phyloP scores from a whole-genome alignment of 371 early-diverging fungal genomes.

The Apophysomyces trapeziformis region DNA sequence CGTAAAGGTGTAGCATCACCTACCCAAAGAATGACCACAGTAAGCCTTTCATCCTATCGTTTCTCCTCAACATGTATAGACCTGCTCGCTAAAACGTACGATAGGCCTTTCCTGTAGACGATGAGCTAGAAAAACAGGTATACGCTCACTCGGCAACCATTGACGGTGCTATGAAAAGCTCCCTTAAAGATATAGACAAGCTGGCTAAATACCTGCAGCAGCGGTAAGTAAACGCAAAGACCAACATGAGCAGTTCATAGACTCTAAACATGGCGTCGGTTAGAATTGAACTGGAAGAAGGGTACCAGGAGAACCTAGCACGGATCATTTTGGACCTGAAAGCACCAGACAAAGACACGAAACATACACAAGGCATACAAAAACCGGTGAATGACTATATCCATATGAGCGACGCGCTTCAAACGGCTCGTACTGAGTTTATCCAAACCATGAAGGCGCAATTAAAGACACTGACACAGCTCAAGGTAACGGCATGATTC shows the following conservation, averaged over 20 bases:
- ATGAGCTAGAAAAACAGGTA: constrained; percentile 19
- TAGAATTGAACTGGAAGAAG: constrained; percentile 34
- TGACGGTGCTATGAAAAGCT: constrained; percentile 17
- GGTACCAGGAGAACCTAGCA: constrained; percentile 27
- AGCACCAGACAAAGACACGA: constrained; percentile 13
- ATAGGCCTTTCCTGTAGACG: constrained; percentile 7
- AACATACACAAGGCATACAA: constrained; percentile 13
- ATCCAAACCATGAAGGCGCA: constrained; percentile 30
- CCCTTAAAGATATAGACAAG: constrained; percentile 20
- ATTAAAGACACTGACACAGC: constrained; percentile 18
- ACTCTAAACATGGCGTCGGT: neutral
- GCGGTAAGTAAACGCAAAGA: constrained; percentile 14
- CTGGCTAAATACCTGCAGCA: constrained; percentile 24
- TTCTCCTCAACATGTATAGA: neutral
- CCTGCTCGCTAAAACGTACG: neutral
- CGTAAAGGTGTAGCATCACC: constrained; percentile 4
- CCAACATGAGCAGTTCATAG: neutral
- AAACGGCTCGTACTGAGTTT: constrained; percentile 20
- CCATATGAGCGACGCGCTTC: constrained; percentile 12
- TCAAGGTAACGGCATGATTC: constrained; percentile 22
- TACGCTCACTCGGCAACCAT: constrained; percentile 32
- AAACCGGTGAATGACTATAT: constrained; percentile 20
- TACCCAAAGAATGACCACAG: neutral
- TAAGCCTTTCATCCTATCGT: neutral
- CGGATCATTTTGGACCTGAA: constrained; percentile 19